Evolutionary conservation across 306 rosid species (phyloP), one percentile per base, ranked within the genome.

Genomic region (Rosa chinensis): DNA sequence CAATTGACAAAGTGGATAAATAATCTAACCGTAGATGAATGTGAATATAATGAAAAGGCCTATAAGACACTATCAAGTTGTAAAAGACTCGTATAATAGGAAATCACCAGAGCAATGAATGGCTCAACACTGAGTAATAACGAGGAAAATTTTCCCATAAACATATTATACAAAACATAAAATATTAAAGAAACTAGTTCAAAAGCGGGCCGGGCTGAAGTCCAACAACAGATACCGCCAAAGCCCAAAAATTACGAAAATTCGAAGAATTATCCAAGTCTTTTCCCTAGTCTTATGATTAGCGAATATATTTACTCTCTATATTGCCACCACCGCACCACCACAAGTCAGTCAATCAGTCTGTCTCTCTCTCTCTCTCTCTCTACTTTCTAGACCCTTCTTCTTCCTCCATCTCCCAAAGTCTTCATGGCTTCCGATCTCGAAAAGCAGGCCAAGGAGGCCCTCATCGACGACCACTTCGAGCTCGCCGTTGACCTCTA

Each of bases 391-490:
- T 55, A 74, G 82, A 82, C 67, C 50, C 80, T 82, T 87, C 82
- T 25, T 0, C 66, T 64, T 6, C 48, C 6, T 42, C 35, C 12
- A 21, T 59, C 66, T 55, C 11, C 2, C 55, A 42, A 55, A 79
- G 32, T 77, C 80, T 14, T 50, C 66, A 93, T 93, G 99, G 98
- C 93, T 74, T 91, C 94, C 83, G 94, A 95, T 95, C 97, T 85
- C 70, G 94, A 86, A 77, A 85, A 13, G 48, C 72, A 79, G 82
- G 97, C 97, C 20, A 93, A 85, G 77, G 96, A 87, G 66, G 98
- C 98, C 0, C 91, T 93, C 82, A 82, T 95, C 8, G 99, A 95
- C 49, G 99, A 95, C 69, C 91, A 95, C 89, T 93, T 84, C 83
- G 87, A 90, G 42, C 87, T 93, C 23, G 92, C 96, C 21, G 88